Base-by-base conservation (phyloP, 2,329 filamentous ascomycete species). In the Claviceps cyperi region DNA sequence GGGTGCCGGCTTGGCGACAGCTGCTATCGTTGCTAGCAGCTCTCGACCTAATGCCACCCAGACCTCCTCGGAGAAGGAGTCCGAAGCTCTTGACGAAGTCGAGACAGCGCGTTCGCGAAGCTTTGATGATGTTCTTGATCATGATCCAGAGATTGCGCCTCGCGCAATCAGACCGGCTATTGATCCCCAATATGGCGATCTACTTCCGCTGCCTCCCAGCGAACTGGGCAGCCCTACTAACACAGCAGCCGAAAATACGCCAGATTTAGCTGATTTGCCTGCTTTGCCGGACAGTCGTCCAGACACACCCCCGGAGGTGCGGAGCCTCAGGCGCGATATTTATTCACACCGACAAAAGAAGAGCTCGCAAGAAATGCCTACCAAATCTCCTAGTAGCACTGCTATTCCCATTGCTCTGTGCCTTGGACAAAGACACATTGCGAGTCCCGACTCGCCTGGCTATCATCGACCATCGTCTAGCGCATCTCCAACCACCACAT, bases 111-210 rank as follows among this genome's bases (percentile, higher is more conserved):
- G 51, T 48, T 53, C 54, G 36, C 57, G 58, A 50, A 59, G 59
- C 50, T 53, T 59, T 43, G 66, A 74, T 48, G 58, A 67, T 43
- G 62, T 76, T 52, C 28, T 32, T 32, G 28, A 32, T 32, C 28
- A 11, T 32, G 77, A 81, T 57, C 75, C 77, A 17, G 79, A 81
- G 57, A 76, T 83, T 57, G 68, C 71, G 47, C 69, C 73, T 51
- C 70, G 78, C 54, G 68, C 70, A 54, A 75, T 83, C 64, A 80
- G 79, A 60, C 78, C 78, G 55, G 78, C 79, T 55, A 82, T 83
- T 58, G 80, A 84, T 60, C 80, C 80, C 39, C 73, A 78, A 55
- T 80, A 80, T 65, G 77, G 78, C 54, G 80, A 84, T 60, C 66
- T 83, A 46, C 71, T 84, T 51, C 78, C 78, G 38, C 66, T 84